Conservation (phyloP, 192 early-diverging fungal genomes). For the Physocladia obscura region DNA sequence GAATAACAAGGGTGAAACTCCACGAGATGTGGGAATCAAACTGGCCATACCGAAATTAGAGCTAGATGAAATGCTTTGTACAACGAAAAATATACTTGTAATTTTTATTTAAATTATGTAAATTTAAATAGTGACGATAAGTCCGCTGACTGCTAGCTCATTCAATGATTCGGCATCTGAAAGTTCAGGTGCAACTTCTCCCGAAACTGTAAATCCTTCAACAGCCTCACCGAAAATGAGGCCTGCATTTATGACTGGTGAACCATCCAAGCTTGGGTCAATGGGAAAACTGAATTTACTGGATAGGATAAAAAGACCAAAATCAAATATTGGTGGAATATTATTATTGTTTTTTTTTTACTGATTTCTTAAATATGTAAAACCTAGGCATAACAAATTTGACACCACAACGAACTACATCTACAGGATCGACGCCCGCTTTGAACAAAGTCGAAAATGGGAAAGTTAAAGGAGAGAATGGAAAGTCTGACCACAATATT, state of each 20-base stretch:
- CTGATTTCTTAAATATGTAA: too few relatives aligned
- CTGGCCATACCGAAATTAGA: slow-evolving; percentile 26
- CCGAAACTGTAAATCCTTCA: too few relatives aligned
- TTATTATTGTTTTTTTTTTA: too few relatives aligned
- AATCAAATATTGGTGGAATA: too few relatives aligned
- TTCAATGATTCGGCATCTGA: slow-evolving; percentile 7
- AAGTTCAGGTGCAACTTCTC: not conserved
- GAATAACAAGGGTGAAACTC: slow-evolving; percentile 20
- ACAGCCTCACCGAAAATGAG: not conserved
- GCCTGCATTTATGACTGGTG: not conserved
- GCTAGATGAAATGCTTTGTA: slow-evolving; percentile 28
- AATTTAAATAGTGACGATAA: slow-evolving; percentile 4
- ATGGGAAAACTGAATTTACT: slow-evolving; percentile 6
- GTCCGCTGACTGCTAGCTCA: slow-evolving; percentile 7
- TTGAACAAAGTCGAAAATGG: not conserved
- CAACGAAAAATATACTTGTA: not conserved
- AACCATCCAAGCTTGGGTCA: not conserved
- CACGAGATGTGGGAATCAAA: slow-evolving; percentile 7
- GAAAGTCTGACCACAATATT: not conserved
- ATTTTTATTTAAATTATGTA: not conserved
- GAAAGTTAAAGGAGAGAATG: too few relatives aligned
- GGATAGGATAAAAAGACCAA: slow-evolving; percentile 14
- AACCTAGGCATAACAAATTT: too few relatives aligned
- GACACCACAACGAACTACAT: too few relatives aligned
- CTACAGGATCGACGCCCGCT: not conserved